Evolutionary conservation across 2,329 filamentous ascomycete species (phyloP).

Genomic region (Leptographium lundbergii): DNA sequence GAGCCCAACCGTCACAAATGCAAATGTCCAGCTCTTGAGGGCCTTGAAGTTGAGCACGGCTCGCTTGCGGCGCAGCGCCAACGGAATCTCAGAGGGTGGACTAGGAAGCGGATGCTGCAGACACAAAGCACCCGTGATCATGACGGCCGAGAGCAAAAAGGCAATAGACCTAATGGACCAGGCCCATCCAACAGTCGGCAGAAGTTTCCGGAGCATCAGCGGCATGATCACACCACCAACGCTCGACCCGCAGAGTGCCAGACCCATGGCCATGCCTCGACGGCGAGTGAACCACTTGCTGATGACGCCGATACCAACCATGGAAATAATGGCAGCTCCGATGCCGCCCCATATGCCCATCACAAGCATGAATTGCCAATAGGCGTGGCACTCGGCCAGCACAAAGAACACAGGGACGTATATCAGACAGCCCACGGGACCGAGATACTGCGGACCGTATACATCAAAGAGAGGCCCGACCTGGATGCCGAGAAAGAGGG

Average conservation of each 20-base stretch:
- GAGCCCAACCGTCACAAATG: conserved; percentile 26
- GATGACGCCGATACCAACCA: conserved; percentile 20
- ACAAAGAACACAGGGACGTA: conserved; percentile 29
- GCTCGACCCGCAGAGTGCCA: conserved; percentile 13
- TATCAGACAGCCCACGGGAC: conserved; percentile 22
- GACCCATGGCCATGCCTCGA: conserved; percentile 15
- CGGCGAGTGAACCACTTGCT: conserved; percentile 17
- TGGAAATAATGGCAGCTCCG: conserved; percentile 25
- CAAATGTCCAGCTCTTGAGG: conserved; percentile 27
- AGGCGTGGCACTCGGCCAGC: conserved; percentile 30
- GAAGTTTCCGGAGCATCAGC: conserved; percentile 19
- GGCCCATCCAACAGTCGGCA: conserved; percentile 19
- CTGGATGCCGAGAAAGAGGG: conserved; percentile 31
- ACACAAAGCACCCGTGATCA: conserved; percentile 11
- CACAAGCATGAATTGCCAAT: conserved; percentile 35
- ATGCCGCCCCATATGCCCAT: conserved; percentile 30
- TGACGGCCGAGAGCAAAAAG: conserved; percentile 16
- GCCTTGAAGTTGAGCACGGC: conserved; percentile 25
- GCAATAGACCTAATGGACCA: conserved; percentile 23
- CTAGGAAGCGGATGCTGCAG: not conserved
- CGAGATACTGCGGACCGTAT: conserved; percentile 29
- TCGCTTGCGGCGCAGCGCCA: conserved; percentile 18
- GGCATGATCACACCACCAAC: conserved; percentile 21
- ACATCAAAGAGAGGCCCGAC: conserved; percentile 35
- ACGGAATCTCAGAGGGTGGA: conserved; percentile 18